These are phyloP conservation scores for Huntiella bhutanensis DNA, from an alignment of 2,329 filamentous ascomycete species.

Conservation along the genomic window DNA sequence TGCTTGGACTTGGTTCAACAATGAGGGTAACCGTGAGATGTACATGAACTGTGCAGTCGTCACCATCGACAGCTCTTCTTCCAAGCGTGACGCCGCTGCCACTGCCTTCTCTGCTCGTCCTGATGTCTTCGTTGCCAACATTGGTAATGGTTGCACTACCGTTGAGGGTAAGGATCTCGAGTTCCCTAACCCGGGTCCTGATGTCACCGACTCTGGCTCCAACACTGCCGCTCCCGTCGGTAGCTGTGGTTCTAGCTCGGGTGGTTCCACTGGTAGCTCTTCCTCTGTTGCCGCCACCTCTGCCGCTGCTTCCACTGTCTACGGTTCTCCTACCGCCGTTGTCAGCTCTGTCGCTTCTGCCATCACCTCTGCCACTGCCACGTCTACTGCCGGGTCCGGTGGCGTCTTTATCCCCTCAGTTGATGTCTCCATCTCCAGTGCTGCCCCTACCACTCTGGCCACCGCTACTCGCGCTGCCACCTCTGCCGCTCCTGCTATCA, in stretches of 20 bases:
- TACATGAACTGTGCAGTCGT: constrained; percentile 74
- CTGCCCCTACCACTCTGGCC: constrained; percentile 14
- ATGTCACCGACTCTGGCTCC: constrained; percentile 24
- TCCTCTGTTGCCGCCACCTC: constrained; percentile 9
- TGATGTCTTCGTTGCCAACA: constrained; percentile 52
- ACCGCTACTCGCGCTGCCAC: constrained; percentile 12
- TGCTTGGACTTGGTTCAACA: constrained; percentile 64
- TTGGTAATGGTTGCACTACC: constrained; percentile 40
- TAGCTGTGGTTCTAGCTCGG: constrained; percentile 19
- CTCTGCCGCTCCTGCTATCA: constrained; percentile 16
- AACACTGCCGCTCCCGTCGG: constrained; percentile 21
- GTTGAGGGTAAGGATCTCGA: constrained; percentile 35
- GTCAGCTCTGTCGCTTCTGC: constrained; percentile 13
- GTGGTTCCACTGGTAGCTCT: constrained; percentile 11
- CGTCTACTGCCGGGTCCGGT: constrained; percentile 16
- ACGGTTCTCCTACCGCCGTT: constrained; percentile 12
- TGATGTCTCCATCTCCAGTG: constrained; percentile 7
- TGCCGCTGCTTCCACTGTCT: constrained; percentile 14
- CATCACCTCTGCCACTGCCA: constrained; percentile 15
- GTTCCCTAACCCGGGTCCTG: constrained; percentile 47
- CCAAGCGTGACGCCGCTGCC: constrained; percentile 13
- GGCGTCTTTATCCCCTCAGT: constrained; percentile 23
- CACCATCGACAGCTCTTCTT: constrained; percentile 30
- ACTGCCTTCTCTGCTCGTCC: constrained; percentile 37
- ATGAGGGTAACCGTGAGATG: constrained; percentile 60